phyloP scores from a whole-genome alignment of 2,329 filamentous ascomycete genomes.

The Penicillium aurantiogriseum region DNA sequence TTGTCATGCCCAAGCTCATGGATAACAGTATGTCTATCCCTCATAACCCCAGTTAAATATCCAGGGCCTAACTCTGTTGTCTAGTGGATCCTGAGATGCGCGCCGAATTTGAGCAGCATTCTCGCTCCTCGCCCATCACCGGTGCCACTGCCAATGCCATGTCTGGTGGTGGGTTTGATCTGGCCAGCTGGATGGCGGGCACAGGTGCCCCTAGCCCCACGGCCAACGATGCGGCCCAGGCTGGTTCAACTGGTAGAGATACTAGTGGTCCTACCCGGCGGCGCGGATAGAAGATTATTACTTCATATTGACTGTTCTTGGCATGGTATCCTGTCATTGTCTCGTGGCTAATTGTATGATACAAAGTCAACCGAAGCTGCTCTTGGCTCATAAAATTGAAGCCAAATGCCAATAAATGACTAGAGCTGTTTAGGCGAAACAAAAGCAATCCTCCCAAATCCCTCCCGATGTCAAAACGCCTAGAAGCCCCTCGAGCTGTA shows the following conservation, averaged over 20 bases:
- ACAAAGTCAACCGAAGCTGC: slow-evolving; percentile 4
- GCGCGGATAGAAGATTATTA: slow-evolving; percentile 28
- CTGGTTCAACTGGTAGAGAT: slow-evolving; percentile 30
- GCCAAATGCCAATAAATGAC: slow-evolving; percentile 7
- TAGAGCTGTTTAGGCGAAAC: not conserved
- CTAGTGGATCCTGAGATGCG: slow-evolving; percentile 95
- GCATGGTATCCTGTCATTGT: not conserved
- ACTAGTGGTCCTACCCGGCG: slow-evolving; percentile 24
- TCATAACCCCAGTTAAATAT: not conserved
- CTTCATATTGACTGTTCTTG: not conserved
- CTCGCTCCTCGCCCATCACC: slow-evolving; percentile 70
- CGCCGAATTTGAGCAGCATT: slow-evolving; percentile 87
- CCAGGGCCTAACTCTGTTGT: not conserved
- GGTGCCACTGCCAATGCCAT: slow-evolving; percentile 59
- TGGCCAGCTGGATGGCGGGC: slow-evolving; percentile 68
- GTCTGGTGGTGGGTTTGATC: slow-evolving; percentile 61
- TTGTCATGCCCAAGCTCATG: slow-evolving; percentile 92
- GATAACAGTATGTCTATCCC: slow-evolving; percentile 76
- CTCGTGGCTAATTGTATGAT: slow-evolving; percentile 3
- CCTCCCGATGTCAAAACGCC: slow-evolving; percentile 3
- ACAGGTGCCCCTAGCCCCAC: slow-evolving; percentile 32
- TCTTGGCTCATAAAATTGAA: slow-evolving; percentile 5
- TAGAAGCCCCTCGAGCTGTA: not conserved
- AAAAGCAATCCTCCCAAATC: slow-evolving; percentile 4
- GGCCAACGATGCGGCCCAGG: slow-evolving; percentile 19